These are phyloP conservation scores for Colletotrichum acutatum DNA, from an alignment of 2,329 filamentous ascomycete genomes.

Conservation along the genomic window DNA sequence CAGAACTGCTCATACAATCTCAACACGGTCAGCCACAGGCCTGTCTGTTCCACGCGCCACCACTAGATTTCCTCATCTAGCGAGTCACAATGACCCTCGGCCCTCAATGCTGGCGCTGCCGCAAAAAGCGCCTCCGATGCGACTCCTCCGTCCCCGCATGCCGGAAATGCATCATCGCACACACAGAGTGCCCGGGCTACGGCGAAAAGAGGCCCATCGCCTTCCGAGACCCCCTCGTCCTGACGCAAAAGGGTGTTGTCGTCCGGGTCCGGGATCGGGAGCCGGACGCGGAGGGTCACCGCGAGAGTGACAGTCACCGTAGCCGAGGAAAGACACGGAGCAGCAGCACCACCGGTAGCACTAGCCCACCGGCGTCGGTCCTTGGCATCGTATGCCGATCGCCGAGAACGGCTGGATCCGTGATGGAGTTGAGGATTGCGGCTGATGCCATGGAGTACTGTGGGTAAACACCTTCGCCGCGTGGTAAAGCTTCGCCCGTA, in stretches of 20 bases:
- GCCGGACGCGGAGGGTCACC: neutral
- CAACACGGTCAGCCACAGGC: too few species aligned
- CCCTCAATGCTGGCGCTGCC: constrained; percentile 21
- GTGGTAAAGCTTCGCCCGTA: neutral
- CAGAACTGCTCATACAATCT: too few species aligned
- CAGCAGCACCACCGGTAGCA: neutral
- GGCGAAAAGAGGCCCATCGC: neutral
- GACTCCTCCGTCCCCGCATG: constrained; percentile 17
- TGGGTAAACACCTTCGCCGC: neutral
- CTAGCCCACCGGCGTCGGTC: neutral
- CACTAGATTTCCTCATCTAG: too few species aligned
- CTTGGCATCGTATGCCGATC: constrained; percentile 12
- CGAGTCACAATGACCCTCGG: neutral
- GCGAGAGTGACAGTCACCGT: neutral
- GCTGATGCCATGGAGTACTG: constrained; percentile 17
- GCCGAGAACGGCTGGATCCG: neutral
- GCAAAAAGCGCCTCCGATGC: constrained; percentile 13
- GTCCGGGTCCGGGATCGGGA: neutral
- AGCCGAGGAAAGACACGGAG: neutral
- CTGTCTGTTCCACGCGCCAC: too few species aligned
- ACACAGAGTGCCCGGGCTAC: constrained; percentile 2
- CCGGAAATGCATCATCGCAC: neutral
- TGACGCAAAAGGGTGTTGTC: neutral
- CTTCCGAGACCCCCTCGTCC: neutral
- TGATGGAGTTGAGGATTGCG: neutral